Base-by-base conservation (phyloP, 2,329 filamentous ascomycete species). In the Arthrobotrys sphaeroides region DNA sequence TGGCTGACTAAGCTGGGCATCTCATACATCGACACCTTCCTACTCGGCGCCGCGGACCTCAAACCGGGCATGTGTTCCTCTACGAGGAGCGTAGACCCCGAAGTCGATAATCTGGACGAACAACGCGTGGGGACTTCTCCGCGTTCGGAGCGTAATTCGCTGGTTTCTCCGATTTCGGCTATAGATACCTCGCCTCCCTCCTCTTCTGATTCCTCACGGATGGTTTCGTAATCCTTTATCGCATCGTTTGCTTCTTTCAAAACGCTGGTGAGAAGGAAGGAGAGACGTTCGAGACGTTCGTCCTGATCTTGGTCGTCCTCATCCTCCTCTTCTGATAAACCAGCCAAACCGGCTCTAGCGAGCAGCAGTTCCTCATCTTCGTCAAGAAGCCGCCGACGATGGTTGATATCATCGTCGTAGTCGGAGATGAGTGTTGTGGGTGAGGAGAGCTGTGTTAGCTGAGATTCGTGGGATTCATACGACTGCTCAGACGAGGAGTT, bases 361-460 rank as follows among this genome's bases (percentile, higher is more conserved):
- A 68, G 33, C 16, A 75, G 6, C n/a, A 74, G 49, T 22, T 75
- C 72, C 24, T 77, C 73, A 22, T 72, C 60, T 43, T 77, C 73
- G 26, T 77, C 73, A 2, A 77, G 60, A 2, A 77, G 45, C 33
- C 73, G 31, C 20, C 67, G 59, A 47, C 66, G 47, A 20, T 70
- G 67, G 18, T 67, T 49, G 47, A 69, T 61, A 24, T 72, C 60
- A 31, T 70, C 73, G 40, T 72, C 73, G 26, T 70, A 72, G n/a
- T 77, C 73, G 24, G 73, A 77, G 42, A 77, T 72, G 38, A 72
- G 66, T 1, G 73, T 77, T 59, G 60, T 77, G 1, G 73, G 73
- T 0, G 73, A 72, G n/a, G 73, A 77, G 24, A 72, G 59, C 24
- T 77, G 61, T 13, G 73, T 70, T 9, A 72, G 36, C 4, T 70